Percentiles rank a stretch among this genome's conserved stretches.
These are phyloP conservation scores for Echium plantagineum DNA, from an alignment of 257 asterid genomes.

Conservation along the genomic window DNA sequence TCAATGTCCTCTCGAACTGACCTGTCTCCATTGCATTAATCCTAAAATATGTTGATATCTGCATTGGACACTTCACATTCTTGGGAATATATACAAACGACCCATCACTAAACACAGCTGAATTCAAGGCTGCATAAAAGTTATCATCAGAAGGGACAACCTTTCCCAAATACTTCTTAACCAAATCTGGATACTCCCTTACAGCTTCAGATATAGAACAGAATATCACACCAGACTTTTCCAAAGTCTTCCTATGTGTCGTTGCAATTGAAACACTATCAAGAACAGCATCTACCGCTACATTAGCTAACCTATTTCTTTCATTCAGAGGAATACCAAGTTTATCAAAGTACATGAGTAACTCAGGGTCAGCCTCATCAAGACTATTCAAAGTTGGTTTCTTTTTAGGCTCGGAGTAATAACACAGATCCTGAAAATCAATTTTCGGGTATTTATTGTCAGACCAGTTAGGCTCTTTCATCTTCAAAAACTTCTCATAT, in stretches of 20 bases:
- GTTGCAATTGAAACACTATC: constrained; percentile 96
- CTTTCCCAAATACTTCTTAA: constrained; percentile 64
- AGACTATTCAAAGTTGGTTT: constrained; percentile 76
- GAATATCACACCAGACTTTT: constrained; percentile 79
- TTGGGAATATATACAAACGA: constrained; percentile 88
- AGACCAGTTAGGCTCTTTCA: constrained; percentile 91
- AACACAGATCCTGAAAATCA: constrained; percentile 63
- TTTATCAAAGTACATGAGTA: constrained; percentile 66
- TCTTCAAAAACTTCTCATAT: constrained; percentile 48
- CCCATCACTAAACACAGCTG: constrained; percentile 96
- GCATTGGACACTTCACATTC: constrained; percentile 86
- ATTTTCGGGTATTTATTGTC: constrained; percentile 66
- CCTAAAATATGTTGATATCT: constrained; percentile 82
- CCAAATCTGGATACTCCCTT: constrained; percentile 67
- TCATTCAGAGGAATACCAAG: constrained; percentile 87
- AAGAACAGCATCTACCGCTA: constrained; percentile 90
- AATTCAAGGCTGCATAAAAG: constrained; percentile 68
- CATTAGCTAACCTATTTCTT: constrained; percentile 77
- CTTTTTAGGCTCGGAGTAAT: constrained; percentile 84
- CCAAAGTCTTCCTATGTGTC: constrained; percentile 73
- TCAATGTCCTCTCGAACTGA: constrained; percentile 92
- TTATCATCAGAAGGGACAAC: constrained; percentile 91
- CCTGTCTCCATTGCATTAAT: constrained; percentile 97
- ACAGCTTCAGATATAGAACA: constrained; percentile 94
- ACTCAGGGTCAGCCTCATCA: constrained; percentile 89